Conservation (phyloP, 1,284 basidiomycete species). For the Boletus nobilissimus region DNA sequence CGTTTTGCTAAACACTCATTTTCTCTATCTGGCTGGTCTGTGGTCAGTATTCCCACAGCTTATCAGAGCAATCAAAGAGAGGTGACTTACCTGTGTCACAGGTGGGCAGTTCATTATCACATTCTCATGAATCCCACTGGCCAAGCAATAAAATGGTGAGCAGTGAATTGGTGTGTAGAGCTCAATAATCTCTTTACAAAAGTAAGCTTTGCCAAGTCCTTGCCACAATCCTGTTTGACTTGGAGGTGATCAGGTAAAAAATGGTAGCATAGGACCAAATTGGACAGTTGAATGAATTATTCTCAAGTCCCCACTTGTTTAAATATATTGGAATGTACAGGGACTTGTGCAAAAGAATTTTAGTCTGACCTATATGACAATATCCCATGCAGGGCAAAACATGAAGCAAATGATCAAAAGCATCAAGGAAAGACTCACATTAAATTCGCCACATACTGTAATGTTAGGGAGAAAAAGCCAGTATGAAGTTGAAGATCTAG, state of each 20-base stretch:
- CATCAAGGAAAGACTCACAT: background rate
- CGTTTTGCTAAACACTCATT: background rate
- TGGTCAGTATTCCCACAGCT: too few species aligned
- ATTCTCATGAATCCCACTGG: slow-evolving; percentile 33
- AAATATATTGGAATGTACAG: slow-evolving; percentile 32
- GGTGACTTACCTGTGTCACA: background rate
- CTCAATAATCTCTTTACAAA: slow-evolving; percentile 38
- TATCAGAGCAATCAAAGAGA: too few species aligned
- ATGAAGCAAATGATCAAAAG: slow-evolving; percentile 8
- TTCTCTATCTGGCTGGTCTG: background rate
- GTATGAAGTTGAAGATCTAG: background rate
- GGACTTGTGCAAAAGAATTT: background rate
- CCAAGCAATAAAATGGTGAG: slow-evolving; percentile 18
- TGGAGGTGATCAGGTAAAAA: slow-evolving; percentile 20
- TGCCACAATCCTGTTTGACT: too few species aligned
- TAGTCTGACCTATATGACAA: background rate
- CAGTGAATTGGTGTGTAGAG: slow-evolving; percentile 40
- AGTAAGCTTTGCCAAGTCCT: too few species aligned
- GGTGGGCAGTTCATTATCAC: slow-evolving; percentile 30
- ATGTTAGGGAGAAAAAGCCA: background rate
- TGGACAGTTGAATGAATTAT: slow-evolving; percentile 36
- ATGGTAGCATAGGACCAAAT: slow-evolving; percentile 33
- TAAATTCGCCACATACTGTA: background rate
- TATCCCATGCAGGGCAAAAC: background rate
- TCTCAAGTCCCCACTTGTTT: slow-evolving; percentile 42